Evolutionary conservation across 306 rosid species (phyloP), one percentile per base, ranked within the genome.

Genomic region (Cucurbita maxima): DNA sequence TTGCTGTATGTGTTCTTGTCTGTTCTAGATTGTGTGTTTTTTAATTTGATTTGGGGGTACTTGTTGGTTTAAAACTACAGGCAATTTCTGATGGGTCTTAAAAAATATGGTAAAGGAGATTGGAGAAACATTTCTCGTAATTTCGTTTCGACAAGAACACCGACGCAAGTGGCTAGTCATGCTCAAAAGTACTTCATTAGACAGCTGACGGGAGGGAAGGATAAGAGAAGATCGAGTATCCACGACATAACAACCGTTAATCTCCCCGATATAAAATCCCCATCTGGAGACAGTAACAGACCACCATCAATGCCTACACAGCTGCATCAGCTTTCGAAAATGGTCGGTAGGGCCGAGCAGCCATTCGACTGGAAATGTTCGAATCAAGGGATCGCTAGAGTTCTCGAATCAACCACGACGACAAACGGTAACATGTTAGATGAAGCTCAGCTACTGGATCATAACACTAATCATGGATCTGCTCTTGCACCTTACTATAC

Each of bases 151-250:
- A 79, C 92, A 11, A 90, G 98, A 67, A 92, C 98, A 10, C 96
- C 98, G 0, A 92, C 98, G 13, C 97, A 91, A 77, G 97, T 91
- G 7, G 97, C 97, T 6, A 91, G 97, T 80, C 97, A 91, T 83
- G 97, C 98, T 75, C 98, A 92, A 68, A 92, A 92, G 80, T 92
- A 87, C 83, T 92, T 87, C 79, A 87, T 90, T 37, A 73, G 98
- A 81, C 96, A 88, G 72, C 79, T 79, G 41, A 64, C 87, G 1
- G 98, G 91, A 78, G 91, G 89, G 41, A 92, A 92, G 58, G 98
- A 90, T 58, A 90, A 92, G 88, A 79, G 96, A 73, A 90, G 98
- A 82, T 90, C 96, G 3, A 92, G 98, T 79, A 92, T 92, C 75
- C 98, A 92, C 79, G 98, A 92, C 57, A 92, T 92, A 84, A 92